phyloP scores from a whole-genome alignment of 371 early-diverging fungal genomes.

The Lichtheimia hyalospora region DNA sequence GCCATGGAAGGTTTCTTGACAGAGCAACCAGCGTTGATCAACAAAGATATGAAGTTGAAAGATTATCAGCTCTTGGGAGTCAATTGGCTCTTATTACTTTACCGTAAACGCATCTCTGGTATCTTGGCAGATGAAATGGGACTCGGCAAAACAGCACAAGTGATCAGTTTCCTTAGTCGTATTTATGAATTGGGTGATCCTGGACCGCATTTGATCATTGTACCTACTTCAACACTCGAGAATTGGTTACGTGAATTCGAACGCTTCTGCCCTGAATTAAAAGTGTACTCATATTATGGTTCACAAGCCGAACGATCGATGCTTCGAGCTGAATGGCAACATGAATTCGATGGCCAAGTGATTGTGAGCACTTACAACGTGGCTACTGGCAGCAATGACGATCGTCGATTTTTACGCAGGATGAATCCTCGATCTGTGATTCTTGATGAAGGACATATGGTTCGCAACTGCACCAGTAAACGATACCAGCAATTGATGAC shows the following conservation, averaged over 20 bases:
- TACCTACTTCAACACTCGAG: conserved; percentile 86
- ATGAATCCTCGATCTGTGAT: conserved; percentile 66
- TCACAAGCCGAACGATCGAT: conserved; percentile 63
- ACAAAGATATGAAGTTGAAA: conserved; percentile 64
- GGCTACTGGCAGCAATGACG: conserved; percentile 73
- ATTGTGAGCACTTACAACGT: conserved; percentile 76
- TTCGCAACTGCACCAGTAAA: conserved; percentile 79
- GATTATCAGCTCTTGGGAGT: conserved; percentile 94
- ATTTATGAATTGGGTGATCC: conserved; percentile 56
- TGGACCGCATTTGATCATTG: conserved; percentile 84
- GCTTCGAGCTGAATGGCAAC: conserved; percentile 45
- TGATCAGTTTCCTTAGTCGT: conserved; percentile 82
- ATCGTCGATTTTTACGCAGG: conserved; percentile 71
- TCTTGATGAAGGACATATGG: conserved; percentile 96
- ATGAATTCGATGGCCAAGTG: conserved; percentile 37
- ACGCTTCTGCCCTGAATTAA: conserved; percentile 69
- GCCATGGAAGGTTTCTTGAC: conserved; percentile 49
- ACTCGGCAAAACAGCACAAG: conserved; percentile 97
- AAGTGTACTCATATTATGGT: conserved; percentile 75
- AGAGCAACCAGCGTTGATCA: conserved; percentile 60
- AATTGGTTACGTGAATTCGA: conserved; percentile 91
- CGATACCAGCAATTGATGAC: conserved; percentile 81
- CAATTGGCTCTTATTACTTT: conserved; percentile 88
- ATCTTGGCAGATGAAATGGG: conserved; percentile 97
- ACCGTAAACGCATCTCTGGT: conserved; percentile 77